Percentiles rank a stretch among this genome's conserved stretches.
Conservation (phyloP, 2,329 filamentous ascomycete genomes). For the Pyrenochaeta sp. region DNA sequence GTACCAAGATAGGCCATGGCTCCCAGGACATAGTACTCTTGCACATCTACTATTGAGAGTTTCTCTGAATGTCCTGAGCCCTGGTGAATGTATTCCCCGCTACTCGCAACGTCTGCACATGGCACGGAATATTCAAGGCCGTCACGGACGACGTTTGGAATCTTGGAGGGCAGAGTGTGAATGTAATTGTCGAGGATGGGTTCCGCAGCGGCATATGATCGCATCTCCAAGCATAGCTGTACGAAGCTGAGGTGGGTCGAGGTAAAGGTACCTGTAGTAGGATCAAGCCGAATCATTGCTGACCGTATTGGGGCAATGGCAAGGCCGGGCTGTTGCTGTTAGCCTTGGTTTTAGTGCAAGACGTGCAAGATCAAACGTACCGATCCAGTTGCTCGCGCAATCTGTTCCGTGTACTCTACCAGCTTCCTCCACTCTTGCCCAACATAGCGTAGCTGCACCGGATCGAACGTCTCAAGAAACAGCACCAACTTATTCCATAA, state of each 20-base stretch:
- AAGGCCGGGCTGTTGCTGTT: conserved; percentile 38
- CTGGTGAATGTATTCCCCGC: conserved; percentile 67
- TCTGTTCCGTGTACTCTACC: conserved; percentile 50
- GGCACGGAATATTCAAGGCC: conserved; percentile 50
- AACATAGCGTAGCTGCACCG: conserved; percentile 63
- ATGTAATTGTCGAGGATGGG: conserved; percentile 71
- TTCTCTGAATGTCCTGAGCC: conserved; percentile 65
- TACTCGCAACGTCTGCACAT: conserved; percentile 53
- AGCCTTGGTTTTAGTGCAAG: neutral
- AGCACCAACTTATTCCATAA: conserved; percentile 61
- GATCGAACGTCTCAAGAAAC: conserved; percentile 61
- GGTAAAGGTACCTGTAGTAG: conserved; percentile 72
- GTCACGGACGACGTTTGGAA: conserved; percentile 38
- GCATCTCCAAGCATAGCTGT: conserved; percentile 64
- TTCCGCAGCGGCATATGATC: conserved; percentile 64
- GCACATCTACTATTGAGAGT: conserved; percentile 62
- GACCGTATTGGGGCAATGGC: conserved; percentile 52
- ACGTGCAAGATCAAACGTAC: conserved; percentile 30
- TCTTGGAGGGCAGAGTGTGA: conserved; percentile 67
- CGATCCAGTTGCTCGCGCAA: conserved; percentile 40
- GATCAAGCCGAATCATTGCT: conserved; percentile 73
- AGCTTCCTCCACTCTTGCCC: conserved; percentile 58
- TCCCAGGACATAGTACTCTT: conserved; percentile 63
- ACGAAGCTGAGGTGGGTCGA: conserved; percentile 67
- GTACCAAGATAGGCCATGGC: conserved; percentile 58